These are phyloP conservation scores for Termitomyces sp. DNA, from an alignment of 768 basidiomycete species.

Conservation along the genomic window DNA sequence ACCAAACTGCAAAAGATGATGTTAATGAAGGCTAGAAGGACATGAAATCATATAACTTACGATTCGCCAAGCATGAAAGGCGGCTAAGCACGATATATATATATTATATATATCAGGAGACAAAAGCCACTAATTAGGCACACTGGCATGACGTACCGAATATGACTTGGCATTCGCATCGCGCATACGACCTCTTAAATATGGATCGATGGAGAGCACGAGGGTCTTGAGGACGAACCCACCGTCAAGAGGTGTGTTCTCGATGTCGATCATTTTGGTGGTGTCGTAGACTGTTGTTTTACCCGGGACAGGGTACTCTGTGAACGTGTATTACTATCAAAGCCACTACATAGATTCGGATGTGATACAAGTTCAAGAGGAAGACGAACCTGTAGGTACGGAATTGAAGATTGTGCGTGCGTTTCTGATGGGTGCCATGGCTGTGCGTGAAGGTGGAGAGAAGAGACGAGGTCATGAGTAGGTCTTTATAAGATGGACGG, in stretches of 20 bases:
- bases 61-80: constrained; percentile 29
- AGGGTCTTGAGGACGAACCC: constrained; percentile 47
- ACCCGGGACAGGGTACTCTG: constrained; percentile 37
- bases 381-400: background rate
- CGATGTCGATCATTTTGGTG: constrained; percentile 42
- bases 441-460: background rate
- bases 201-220: constrained; percentile 37
- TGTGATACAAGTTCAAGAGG: background rate
- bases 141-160: constrained; percentile 11
- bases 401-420: constrained; percentile 1
- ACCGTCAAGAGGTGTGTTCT: constrained; percentile 36
- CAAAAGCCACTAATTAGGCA: background rate
- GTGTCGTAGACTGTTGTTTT: constrained; percentile 40
- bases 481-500: background rate
- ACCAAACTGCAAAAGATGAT: constrained; percentile 14
- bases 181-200: constrained; percentile 35
- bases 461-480: background rate
- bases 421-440: background rate
- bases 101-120: background rate
- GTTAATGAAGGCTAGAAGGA: background rate
- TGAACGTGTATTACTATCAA: background rate
- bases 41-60: constrained; percentile 19
- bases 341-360: background rate
- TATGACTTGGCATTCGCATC: constrained; percentile 21
- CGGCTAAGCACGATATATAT: constrained; percentile 8